A percentile compares a stretch with the other conserved stretches of the same genome.
phyloP scores from a whole-genome alignment of 208 protist genomes.

The Trypanosoma rangeli region DNA sequence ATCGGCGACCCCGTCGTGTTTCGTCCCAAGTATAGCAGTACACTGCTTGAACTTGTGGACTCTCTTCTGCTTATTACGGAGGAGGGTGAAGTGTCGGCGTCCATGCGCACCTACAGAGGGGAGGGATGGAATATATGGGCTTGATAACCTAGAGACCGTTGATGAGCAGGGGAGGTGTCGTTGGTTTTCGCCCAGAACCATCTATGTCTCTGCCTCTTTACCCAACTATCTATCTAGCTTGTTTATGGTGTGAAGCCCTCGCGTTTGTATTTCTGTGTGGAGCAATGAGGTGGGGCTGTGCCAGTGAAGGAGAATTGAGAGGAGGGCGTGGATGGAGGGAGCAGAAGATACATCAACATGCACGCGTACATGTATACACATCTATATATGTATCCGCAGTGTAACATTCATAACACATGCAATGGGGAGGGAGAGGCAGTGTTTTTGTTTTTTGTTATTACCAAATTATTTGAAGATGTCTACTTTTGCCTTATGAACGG shows the following conservation, averaged over 20 bases:
- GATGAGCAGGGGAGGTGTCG: not conserved
- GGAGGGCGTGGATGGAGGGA: no score
- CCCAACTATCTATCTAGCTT: not conserved
- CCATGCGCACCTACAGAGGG: constrained; percentile 23
- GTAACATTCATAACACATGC: no score
- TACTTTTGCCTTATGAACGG: no score
- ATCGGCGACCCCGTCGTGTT: constrained; percentile 21
- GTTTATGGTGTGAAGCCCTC: not conserved
- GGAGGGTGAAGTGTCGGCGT: constrained; percentile 2
- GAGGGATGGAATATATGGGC: constrained; percentile 26
- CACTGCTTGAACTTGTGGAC: constrained; percentile 23
- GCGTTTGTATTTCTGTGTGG: no score
- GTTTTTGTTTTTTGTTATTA: no score
- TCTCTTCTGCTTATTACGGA: constrained; percentile 8
- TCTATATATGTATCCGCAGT: no score
- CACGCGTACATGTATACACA: no score
- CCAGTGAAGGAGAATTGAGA: not conserved
- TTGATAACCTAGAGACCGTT: not conserved
- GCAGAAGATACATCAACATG: no score
- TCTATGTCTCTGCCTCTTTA: not conserved
- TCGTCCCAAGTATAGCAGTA: constrained; percentile 10
- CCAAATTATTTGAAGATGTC: no score
- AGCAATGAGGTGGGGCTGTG: no score
- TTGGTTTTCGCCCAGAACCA: not conserved
- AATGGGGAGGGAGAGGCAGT: no score